Percentiles rank a stretch among this genome's conserved stretches.
These are phyloP conservation scores for Mycena galopus DNA, from an alignment of 768 basidiomycete species.

Conservation along the genomic window DNA sequence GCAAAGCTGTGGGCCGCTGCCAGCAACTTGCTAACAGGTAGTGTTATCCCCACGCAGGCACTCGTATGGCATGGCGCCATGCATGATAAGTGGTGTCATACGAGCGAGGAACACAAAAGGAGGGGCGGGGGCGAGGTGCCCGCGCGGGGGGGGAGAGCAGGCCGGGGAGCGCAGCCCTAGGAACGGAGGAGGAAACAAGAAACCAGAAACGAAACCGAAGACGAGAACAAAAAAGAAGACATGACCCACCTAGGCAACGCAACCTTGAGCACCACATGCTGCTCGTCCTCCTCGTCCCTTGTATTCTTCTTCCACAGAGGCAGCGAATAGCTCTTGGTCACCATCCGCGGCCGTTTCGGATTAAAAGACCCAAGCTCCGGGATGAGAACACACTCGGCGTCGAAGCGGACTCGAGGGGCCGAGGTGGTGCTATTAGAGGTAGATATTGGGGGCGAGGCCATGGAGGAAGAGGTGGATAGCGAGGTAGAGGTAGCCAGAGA, in stretches of 20 bases:
- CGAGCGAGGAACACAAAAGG: too few species aligned
- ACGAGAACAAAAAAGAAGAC: slow-evolving; percentile 5
- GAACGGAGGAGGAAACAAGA: background rate
- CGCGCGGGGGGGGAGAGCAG: too few species aligned
- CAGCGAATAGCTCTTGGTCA: slow-evolving; percentile 76
- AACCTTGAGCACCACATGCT: slow-evolving; percentile 63
- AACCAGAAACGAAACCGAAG: background rate
- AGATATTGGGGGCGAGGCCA: background rate
- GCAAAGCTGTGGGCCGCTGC: too few species aligned
- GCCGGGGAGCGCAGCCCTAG: too few species aligned
- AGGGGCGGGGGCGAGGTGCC: too few species aligned
- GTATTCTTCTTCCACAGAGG: slow-evolving; percentile 70
- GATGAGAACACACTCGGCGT: slow-evolving; percentile 80
- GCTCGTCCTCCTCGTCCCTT: slow-evolving; percentile 46
- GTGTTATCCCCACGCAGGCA: too few species aligned
- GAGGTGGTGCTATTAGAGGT: background rate
- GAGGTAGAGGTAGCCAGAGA: background rate
- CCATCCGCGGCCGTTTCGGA: slow-evolving; percentile 61
- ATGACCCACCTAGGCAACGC: slow-evolving; percentile 74
- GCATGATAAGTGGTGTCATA: too few species aligned
- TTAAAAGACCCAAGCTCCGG: slow-evolving; percentile 60
- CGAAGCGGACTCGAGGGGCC: slow-evolving; percentile 68
- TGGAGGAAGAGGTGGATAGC: background rate
- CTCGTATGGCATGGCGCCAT: too few species aligned
- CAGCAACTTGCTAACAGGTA: too few species aligned